Evolutionary conservation across 2,329 filamentous ascomycete genomes (phyloP).

Genomic region (Gaeumannomyces sp.): DNA sequence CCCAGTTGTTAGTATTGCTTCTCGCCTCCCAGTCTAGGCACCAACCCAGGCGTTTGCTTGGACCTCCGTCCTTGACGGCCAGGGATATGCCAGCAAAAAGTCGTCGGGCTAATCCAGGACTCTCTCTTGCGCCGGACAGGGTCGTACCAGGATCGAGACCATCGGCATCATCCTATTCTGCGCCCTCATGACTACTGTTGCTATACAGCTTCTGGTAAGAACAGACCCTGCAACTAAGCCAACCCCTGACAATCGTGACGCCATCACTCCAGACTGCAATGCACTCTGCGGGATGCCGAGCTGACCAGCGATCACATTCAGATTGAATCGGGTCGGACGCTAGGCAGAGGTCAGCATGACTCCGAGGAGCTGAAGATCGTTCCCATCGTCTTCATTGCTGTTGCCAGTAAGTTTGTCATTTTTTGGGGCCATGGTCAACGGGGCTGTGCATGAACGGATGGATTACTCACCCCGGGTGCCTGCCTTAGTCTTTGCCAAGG

Average conservation of each 20-base stretch:
- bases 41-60: not conserved
- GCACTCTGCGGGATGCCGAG: not conserved
- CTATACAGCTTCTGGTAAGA: constrained; percentile 52
- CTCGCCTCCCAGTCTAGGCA: not conserved
- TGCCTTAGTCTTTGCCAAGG: constrained; percentile 42
- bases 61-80: not conserved
- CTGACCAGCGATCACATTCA: constrained; percentile 19
- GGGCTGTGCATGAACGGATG: not conserved
- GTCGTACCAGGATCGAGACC: constrained; percentile 56
- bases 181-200: constrained; percentile 60
- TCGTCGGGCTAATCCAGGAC: constrained; percentile 2
- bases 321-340: constrained; percentile 49
- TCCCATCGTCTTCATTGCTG: constrained; percentile 47
- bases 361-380: constrained; percentile 43
- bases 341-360: constrained; percentile 37
- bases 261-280: not conserved
- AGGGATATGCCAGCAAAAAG: constrained; percentile 7
- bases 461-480: constrained; percentile 12
- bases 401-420: constrained; percentile 40
- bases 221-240: not conserved
- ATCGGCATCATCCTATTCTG: constrained; percentile 61
- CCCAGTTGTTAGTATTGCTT: constrained; percentile 39
- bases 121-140: constrained; percentile 25
- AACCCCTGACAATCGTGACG: no score
- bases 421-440: not conserved